A percentile compares a stretch with the other conserved stretches of the same genome.
These are phyloP conservation scores for Anthoceros angustus DNA, from an alignment of 225 moss, liverwort and hornwort genomes.

Conservation along the genomic window DNA sequence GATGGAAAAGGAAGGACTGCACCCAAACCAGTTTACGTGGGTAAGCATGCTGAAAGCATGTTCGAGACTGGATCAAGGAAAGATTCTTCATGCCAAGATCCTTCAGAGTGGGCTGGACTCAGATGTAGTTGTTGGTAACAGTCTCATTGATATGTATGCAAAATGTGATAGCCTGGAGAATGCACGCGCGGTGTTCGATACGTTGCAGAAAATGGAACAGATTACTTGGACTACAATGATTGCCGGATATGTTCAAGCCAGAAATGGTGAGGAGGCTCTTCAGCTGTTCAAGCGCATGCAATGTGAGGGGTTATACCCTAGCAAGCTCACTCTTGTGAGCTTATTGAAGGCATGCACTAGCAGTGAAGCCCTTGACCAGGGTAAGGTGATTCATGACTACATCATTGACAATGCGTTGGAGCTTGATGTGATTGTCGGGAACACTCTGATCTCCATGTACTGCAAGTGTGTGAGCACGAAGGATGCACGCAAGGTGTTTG, in stretches of 20 bases:
- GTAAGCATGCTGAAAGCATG: neutral
- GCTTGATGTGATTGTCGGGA: neutral
- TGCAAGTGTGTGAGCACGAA: neutral
- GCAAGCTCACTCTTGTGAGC: neutral
- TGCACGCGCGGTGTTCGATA: neutral
- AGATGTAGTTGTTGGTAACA: neutral
- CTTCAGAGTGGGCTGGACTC: neutral
- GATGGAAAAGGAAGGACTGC: constrained; percentile 8
- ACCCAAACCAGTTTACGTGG: neutral
- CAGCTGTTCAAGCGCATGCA: neutral
- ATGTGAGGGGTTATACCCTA: neutral
- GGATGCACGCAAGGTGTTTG: neutral
- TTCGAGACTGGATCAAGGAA: neutral
- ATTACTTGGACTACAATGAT: neutral
- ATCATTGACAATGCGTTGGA: neutral
- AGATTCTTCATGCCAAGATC: neutral
- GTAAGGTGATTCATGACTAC: neutral
- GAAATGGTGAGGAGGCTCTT: neutral
- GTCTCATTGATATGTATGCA: constrained; percentile 1
- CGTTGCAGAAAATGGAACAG: neutral
- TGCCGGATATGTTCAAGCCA: neutral
- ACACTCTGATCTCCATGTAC: neutral
- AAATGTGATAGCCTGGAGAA: constrained; percentile 1
- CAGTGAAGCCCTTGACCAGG: neutral
- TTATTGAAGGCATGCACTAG: neutral